Evolutionary conservation across 306 rosid genomes (phyloP), one percentile per base, ranked within the genome.

Genomic region (apple (Malus domestica)): DNA sequence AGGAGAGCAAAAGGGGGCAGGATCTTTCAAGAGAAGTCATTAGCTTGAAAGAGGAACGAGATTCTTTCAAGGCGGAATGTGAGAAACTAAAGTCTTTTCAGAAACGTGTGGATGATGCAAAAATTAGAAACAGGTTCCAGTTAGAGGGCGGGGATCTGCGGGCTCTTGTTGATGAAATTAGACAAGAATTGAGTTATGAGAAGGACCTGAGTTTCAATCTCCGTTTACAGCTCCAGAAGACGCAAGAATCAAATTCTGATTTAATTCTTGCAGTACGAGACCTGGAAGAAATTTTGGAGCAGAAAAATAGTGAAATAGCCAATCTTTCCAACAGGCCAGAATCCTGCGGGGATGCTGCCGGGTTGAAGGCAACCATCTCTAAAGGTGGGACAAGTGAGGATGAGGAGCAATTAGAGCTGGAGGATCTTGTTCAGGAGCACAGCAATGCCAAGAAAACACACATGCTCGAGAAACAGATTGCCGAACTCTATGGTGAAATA

Each of bases 171-270:
- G 94, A 92, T 68, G 98, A 96, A 88, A 83, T 89, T 76, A 90
- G 87, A 78, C 89, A 90, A 83, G 99, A 93, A 51, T 76, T 96
- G 83, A 75, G 74, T 78, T 87, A 88, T 61, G 99, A 93, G 85
- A 96, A 88, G 87, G 94, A 88, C 74, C 55, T 88, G 66, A 96
- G 89, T 79, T 75, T 83, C 27, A 90, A 92, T 84, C 94, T 93
- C 67, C 84, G 89, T 30, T 64, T 96, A 73, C 98, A 90, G 88
- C 88, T 96, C 74, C 78, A 86, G 83, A 96, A 93, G 86, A 89
- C 91, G 10, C 98, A 96, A 80, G 96, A 96, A 77, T 91, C 99
- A 59, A 96, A 96, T 79, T 82, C 89, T 23, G 96, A 93, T 76
- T 79, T 96, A 76, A 88, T 89, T 75, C 96, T 88, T 75, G 98